Evolutionary conservation across 179 eudicot species (phyloP), one percentile per base, ranked within the genome.

Genomic region (Beta lomatogona): DNA sequence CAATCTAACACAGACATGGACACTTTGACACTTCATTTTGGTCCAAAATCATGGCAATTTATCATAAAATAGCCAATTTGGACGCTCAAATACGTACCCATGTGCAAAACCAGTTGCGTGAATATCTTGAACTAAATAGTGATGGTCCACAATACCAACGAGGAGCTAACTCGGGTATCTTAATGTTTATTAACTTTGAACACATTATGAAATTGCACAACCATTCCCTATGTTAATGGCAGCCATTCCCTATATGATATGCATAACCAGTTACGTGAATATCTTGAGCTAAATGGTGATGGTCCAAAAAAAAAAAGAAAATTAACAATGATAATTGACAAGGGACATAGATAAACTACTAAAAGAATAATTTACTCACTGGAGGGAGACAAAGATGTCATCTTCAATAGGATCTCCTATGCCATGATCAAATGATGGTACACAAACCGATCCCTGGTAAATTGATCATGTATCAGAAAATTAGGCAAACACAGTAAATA

Each of bases 391-490:
- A 83, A 91, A 96, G 82, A 96, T 89, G 81, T 93, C 99, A 87
- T 94, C 97, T 89, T 96, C 93, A 57, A 94, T 82, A 31, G 99
- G 99, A 87, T 96, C 99, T 79, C 99, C 99, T 73, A 93, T 92
- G 18, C 98, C 97, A 85, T 96, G 99, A 88, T 96, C 95, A 89
- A 96, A 96, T 19, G 99, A 96, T 72, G 98, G 99, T 63, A 83
- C 98, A 88, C 86, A 93, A 52, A 91, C 98, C 64, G 92, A 93
- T 86, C 99, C 99, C 99, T 96, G 85, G 44, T 6, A 79, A 36
- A 72, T 44, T 67, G 11, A 25, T n/a, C 9, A 9, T 45, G 69
- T 9, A 81, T 80, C 72, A 72, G 55, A 54, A 79, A 53, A 31
- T 50, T 36, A 63, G 71, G 65, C 70, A 46, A 64, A 67, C 41